Conservation (phyloP, 2,329 filamentous ascomycete genomes). For the Daldinia sp. region DNA sequence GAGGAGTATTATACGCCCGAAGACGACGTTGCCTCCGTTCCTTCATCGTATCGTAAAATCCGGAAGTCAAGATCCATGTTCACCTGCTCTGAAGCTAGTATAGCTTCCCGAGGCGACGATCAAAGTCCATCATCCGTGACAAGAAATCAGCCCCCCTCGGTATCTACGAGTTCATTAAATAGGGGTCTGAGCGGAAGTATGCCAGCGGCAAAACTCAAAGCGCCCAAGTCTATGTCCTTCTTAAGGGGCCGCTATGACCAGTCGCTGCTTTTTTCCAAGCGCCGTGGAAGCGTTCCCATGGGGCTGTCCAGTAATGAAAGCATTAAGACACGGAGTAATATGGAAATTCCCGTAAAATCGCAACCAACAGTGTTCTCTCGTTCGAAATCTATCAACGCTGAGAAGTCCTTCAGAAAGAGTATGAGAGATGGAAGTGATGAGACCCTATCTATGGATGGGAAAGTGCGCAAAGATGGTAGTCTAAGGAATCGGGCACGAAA, state of each 20-base stretch:
- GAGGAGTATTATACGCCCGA: constrained; percentile 62
- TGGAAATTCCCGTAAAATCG: constrained; percentile 47
- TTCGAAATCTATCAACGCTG: constrained; percentile 53
- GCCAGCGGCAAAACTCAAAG: constrained; percentile 53
- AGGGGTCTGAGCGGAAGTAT: constrained; percentile 49
- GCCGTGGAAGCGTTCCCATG: constrained; percentile 33
- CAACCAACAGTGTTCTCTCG: constrained; percentile 61
- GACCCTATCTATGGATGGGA: constrained; percentile 49
- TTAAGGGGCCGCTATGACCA: constrained; percentile 53
- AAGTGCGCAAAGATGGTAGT: constrained; percentile 49
- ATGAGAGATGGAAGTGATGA: constrained; percentile 64
- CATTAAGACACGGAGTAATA: constrained; percentile 13
- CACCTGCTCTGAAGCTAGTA: constrained; percentile 48
- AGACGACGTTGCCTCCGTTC: constrained; percentile 61
- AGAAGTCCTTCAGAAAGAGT: constrained; percentile 56
- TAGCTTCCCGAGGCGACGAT: constrained; percentile 17
- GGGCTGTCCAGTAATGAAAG: constrained; percentile 14
- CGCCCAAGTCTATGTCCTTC: constrained; percentile 69
- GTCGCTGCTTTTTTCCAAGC: constrained; percentile 36
- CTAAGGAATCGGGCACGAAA: constrained; percentile 68
- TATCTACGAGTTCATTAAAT: constrained; percentile 6
- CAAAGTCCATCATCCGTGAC: constrained; percentile 24
- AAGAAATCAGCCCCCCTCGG: constrained; percentile 28
- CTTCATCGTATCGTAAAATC: constrained; percentile 62
- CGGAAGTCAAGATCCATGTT: constrained; percentile 70